phyloP scores from a whole-genome alignment of 805 yeast species.

The Candida fluviatilis region DNA sequence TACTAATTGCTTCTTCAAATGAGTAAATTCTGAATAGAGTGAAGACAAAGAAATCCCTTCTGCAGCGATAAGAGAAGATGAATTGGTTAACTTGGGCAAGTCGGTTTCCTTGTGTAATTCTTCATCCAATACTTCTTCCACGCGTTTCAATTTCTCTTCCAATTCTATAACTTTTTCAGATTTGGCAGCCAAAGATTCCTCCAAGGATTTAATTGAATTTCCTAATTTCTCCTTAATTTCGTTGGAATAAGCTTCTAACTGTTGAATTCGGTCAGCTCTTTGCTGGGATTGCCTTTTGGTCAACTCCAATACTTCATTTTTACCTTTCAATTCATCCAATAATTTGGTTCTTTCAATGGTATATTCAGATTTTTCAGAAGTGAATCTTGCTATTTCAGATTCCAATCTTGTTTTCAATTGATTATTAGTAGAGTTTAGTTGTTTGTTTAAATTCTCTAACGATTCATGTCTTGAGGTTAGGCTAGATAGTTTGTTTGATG shows the following conservation, averaged over 20 bases:
- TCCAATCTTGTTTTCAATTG: constrained; percentile 42
- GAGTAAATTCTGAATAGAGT: constrained; percentile 58
- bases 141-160: constrained; percentile 33
- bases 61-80: constrained; percentile 49
- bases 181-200: constrained; percentile 28
- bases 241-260: constrained; percentile 47
- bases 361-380: constrained; percentile 19
- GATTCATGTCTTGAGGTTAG: constrained; percentile 22
- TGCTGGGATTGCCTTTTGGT: constrained; percentile 52
- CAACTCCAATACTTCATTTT: constrained; percentile 56
- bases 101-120: constrained; percentile 37
- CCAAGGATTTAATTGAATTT: constrained; percentile 28
- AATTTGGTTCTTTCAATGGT: constrained; percentile 46
- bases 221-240: constrained; percentile 37
- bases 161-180: constrained; percentile 29
- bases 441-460: constrained; percentile 30
- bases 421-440: constrained; percentile 42
- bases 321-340: constrained; percentile 40
- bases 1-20: constrained; percentile 60
- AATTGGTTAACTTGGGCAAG: constrained; percentile 46
- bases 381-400: constrained; percentile 14
- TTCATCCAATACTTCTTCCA: constrained; percentile 39
- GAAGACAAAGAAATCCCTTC: constrained; percentile 61
- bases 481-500: constrained; percentile 25
- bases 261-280: constrained; percentile 46